Percentiles rank a stretch among this genome's conserved stretches.
Evolutionary conservation across 2,329 filamentous ascomycete species (phyloP).

Genomic region (Fusarium lateritium): DNA sequence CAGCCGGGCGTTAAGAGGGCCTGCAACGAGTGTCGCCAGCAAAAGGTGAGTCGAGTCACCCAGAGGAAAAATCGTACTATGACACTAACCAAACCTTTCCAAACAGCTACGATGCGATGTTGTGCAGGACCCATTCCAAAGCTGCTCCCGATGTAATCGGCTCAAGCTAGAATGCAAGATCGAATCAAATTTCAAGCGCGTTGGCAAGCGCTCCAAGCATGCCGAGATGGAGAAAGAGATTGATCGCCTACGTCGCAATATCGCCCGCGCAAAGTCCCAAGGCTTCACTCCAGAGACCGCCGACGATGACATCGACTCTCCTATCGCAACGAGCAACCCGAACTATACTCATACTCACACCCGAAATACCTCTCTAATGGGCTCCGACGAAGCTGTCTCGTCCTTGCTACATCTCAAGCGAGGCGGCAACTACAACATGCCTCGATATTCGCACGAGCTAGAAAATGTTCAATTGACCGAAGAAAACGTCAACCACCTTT

Average conservation of each 20-base stretch:
- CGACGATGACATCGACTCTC: slow-evolving; percentile 72
- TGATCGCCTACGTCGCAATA: slow-evolving; percentile 74
- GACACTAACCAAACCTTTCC: slow-evolving; percentile 21
- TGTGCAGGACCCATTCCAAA: slow-evolving; percentile 82
- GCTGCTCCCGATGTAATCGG: slow-evolving; percentile 83
- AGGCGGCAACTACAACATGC: slow-evolving; percentile 72
- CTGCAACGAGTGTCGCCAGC: slow-evolving; percentile 88
- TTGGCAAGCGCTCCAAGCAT: slow-evolving; percentile 86
- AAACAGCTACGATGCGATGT: slow-evolving; percentile 85
- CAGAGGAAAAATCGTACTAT: background rate
- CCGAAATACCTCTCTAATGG: slow-evolving; percentile 75
- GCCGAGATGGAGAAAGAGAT: slow-evolving; percentile 91
- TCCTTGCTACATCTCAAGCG: slow-evolving; percentile 77
- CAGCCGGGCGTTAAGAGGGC: slow-evolving; percentile 82
- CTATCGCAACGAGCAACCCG: slow-evolving; percentile 66
- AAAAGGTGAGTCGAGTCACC: slow-evolving; percentile 75
- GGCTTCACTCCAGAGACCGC: slow-evolving; percentile 71
- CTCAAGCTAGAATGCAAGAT: slow-evolving; percentile 88
- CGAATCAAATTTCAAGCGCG: slow-evolving; percentile 88
- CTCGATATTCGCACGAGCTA: slow-evolving; percentile 72
- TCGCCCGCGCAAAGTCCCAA: slow-evolving; percentile 72
- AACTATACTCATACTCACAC: slow-evolving; percentile 73
- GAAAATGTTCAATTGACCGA: slow-evolving; percentile 76
- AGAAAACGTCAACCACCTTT: slow-evolving; percentile 74
- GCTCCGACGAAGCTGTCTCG: slow-evolving; percentile 77